Evolutionary conservation across 176 grass and related monocot species (phyloP), one percentile per base, ranked within the genome.

Genomic region (Zea mays): DNA sequence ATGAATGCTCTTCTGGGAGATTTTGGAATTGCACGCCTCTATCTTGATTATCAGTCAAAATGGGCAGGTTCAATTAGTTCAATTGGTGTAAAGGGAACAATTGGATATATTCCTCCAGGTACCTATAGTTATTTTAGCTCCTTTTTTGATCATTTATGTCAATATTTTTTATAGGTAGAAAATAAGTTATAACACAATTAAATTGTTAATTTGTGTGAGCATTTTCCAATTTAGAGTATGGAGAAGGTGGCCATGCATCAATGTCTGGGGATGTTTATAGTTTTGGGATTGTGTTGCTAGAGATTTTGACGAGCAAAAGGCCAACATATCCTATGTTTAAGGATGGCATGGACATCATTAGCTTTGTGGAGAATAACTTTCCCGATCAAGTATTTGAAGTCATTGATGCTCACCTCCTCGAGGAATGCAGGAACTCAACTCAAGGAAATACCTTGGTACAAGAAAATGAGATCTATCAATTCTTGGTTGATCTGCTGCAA

Each of bases 1-100:
- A 72, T 90, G 78, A 77, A 54, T 35, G 91, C 87, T 3, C 78
- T 67, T 38, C 71, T 93, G 45, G 81, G 91, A 13, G 91, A 90
- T 12, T 93, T 93, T 13, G 81, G 81, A 7, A 66, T 93, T 69
- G 81, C 91, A 40, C 62, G 48, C 38, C 34, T 85, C n/a, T 2
- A 21, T 72, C 16, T 1, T 35, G 35, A 16, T 39, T 2, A 12
- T 7, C 2, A 2, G 6, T 19, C 62, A 9, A 9, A 1, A 1
- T 17, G 46, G 27, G 39, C 41, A 69, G n/a, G n/a, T 3, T 47
- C 67, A 34, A 69, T 5, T 10, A 73, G 42, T 27, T 35, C 78
- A n/a, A 9, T 78, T n/a, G n/a, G n/a, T n/a, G n/a, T n/a, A n/a
- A n/a, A n/a, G n/a, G n/a, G n/a, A n/a, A n/a, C n/a, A n/a, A 62